These are phyloP conservation scores for Phyllosticta citriasiana DNA, from an alignment of 2,329 filamentous ascomycete species.

Conservation along the genomic window DNA sequence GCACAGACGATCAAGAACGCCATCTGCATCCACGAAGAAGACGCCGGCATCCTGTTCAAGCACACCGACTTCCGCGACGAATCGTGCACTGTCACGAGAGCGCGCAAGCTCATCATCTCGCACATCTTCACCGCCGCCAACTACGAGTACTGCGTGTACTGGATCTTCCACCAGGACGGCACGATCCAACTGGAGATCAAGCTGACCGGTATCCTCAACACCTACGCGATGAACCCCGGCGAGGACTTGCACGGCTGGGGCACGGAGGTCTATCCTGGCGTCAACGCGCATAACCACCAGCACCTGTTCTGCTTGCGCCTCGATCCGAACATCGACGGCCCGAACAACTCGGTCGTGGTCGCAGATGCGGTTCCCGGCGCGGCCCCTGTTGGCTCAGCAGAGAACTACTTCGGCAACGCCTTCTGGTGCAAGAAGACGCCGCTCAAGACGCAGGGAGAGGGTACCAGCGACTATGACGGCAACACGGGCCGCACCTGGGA, in stretches of 20 bases:
- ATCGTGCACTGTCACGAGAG: conserved; percentile 74
- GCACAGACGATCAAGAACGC: conserved; percentile 81
- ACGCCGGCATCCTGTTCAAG: conserved; percentile 86
- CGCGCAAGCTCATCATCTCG: conserved; percentile 74
- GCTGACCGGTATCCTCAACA: conserved; percentile 87
- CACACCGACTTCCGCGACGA: conserved; percentile 90
- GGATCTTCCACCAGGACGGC: conserved; percentile 87
- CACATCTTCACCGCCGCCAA: conserved; percentile 94
- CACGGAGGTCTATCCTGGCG: conserved; percentile 80
- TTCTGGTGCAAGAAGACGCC: conserved; percentile 81
- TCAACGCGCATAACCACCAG: conserved; percentile 94
- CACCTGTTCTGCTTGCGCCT: conserved; percentile 87
- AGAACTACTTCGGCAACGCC: conserved; percentile 84
- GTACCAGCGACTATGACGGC: conserved; percentile 72
- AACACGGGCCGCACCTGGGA: conserved; percentile 78
- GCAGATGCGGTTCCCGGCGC: conserved; percentile 63
- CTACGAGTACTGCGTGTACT: conserved; percentile 84
- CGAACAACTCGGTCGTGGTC: conserved; percentile 75
- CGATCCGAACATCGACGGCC: conserved; percentile 78
- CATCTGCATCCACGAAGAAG: conserved; percentile 92
- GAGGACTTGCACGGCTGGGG: conserved; percentile 84
- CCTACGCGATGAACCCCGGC: conserved; percentile 67
- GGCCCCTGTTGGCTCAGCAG: conserved; percentile 65
- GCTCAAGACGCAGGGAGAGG: conserved; percentile 57
- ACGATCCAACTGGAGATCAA: conserved; percentile 85